Base-by-base conservation (phyloP, 2,329 filamentous ascomycete genomes). In the Knufia fluminis region DNA sequence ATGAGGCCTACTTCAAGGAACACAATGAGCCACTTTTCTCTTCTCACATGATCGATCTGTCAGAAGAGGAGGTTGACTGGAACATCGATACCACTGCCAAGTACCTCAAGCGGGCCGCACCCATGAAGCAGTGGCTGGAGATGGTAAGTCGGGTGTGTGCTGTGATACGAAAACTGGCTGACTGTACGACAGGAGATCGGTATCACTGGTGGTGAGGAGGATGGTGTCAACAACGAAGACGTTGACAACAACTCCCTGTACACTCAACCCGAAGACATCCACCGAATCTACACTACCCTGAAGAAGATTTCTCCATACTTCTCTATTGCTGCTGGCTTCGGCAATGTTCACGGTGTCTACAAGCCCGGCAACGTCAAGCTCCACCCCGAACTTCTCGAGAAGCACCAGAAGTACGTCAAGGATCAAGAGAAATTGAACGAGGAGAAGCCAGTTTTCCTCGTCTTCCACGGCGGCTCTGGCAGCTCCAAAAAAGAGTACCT, bases 311-410 rank as follows among this genome's bases (percentile, higher is more conserved):
- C 85, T 60, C 85, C 87, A 60, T 94, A 94, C 80, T 98, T 97
- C 80, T 94, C 87, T 67, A 96, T 97, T 64, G 91, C 91, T 60
- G 92, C 92, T 65, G 92, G 89, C 61, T 98, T 98, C 76, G 92
- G 92, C 61, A 98, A 98, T 71, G 92, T 97, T 54, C 92, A 98
- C 78, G 92, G 92, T 71, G 91, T 98, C 64, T 97, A 97, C 83
- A 94, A 95, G 80, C 89, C 90, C 52, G 86, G 89, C 63, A 97
- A 97, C 73, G 92, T 97, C 73, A 87, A 87, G 74, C 84, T 98
- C 57, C 89, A 94, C 76, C 92, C 92, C 51, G 87, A 94, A 74
- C 83, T 98, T 46, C 86, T 98, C 62, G 79, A 80, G 71, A 96
- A 97, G 85, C 92, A 98, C 82, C 92, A 98, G 77, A 78, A 77